Evolutionary conservation across 495 filamentous ascomycete species (phyloP).

Genomic region (Penicillium dipodomyicola): DNA sequence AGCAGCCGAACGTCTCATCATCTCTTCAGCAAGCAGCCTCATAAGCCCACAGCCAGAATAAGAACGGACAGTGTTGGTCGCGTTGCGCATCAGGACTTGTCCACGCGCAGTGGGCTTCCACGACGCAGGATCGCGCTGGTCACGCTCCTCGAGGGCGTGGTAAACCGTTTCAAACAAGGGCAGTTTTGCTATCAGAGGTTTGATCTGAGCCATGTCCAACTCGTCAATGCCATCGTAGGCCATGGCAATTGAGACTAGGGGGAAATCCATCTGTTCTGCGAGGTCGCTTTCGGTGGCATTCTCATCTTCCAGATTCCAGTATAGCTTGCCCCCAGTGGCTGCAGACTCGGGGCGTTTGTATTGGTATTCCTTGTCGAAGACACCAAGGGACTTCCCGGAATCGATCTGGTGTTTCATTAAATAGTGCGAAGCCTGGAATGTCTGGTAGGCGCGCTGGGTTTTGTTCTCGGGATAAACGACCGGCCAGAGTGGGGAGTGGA

Average conservation of each 20-base stretch:
- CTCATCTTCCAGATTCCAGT: not conserved
- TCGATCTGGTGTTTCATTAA: not conserved
- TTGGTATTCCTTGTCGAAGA: not conserved
- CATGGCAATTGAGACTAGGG: not conserved
- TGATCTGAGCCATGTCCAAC: not conserved
- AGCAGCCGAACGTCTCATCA: not conserved
- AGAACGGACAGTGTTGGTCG: not conserved
- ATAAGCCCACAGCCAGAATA: not conserved
- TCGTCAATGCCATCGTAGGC: not conserved
- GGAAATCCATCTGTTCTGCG: not conserved
- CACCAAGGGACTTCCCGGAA: not conserved
- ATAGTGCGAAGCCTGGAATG: not conserved
- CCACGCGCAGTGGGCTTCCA: not conserved
- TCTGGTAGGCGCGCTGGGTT: not conserved
- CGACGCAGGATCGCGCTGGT: not conserved
- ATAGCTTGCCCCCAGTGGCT: not conserved
- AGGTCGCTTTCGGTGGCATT: not conserved
- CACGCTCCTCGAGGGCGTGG: not conserved
- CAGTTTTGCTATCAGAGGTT: not conserved
- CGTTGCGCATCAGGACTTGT: not conserved
- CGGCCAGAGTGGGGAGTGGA: constrained; percentile 35
- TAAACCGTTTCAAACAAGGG: not conserved
- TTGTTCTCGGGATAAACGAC: not conserved
- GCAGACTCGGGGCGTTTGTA: not conserved
- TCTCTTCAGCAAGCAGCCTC: not conserved